Evolutionary conservation across 257 asterid species (phyloP).

Genomic region (Marsdenia floribunda): DNA sequence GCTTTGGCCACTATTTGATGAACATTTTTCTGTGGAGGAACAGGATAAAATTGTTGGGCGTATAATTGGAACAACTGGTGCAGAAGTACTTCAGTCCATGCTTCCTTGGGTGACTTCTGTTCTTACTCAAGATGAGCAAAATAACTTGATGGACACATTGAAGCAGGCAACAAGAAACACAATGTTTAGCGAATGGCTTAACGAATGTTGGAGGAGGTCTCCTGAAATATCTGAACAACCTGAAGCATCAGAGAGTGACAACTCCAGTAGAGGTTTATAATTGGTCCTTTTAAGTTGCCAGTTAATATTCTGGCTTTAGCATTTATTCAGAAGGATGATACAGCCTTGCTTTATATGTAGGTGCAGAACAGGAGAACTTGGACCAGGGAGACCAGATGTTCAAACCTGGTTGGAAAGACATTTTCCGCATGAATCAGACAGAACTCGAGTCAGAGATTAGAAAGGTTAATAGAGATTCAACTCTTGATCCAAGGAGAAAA

Average conservation of each 20-base stretch:
- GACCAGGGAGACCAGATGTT: conserved; percentile 35
- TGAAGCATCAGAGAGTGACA: conserved; percentile 20
- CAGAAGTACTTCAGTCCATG: conserved; percentile 53
- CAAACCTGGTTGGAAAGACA: conserved; percentile 51
- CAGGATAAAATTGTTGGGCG: conserved; percentile 47
- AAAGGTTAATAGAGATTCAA: conserved; percentile 36
- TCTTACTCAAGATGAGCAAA: conserved; percentile 47
- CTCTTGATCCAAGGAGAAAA: conserved; percentile 49
- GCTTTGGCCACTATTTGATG: conserved; percentile 42
- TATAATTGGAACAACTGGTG: conserved; percentile 49
- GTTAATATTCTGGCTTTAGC: conserved; percentile 7
- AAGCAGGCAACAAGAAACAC: conserved; percentile 47
- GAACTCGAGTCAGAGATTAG: conserved; percentile 51
- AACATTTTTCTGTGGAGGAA: conserved; percentile 44
- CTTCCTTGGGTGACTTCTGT: conserved; percentile 54
- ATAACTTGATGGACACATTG: conserved; percentile 43
- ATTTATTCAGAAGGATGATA: neutral
- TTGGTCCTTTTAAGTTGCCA: conserved; percentile 2
- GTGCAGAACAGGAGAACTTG: conserved; percentile 28
- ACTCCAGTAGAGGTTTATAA: conserved; percentile 23
- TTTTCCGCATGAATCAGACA: conserved; percentile 50
- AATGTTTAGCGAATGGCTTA: conserved; percentile 52
- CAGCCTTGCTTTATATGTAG: conserved; percentile 13
- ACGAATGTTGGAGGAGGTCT: conserved; percentile 36
- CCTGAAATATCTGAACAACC: conserved; percentile 31